These are phyloP conservation scores for Penicillium egyptiacum DNA, from an alignment of 495 filamentous ascomycete genomes.

Conservation along the genomic window DNA sequence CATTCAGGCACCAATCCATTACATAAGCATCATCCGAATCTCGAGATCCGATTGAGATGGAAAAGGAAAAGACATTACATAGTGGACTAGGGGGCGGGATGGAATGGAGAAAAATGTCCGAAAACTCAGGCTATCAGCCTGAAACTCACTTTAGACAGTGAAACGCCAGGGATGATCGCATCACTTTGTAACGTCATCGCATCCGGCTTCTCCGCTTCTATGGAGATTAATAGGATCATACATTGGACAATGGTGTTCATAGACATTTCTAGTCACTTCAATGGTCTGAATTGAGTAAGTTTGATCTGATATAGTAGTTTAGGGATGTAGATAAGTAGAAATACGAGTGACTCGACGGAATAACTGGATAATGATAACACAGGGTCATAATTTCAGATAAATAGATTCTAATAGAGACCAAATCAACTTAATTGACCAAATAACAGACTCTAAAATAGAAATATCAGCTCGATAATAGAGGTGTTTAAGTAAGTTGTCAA, in stretches of 20 bases:
- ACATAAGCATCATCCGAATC: neutral
- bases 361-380: neutral
- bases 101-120: constrained; percentile 6
- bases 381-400: neutral
- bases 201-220: constrained; percentile 10
- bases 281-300: too few species aligned
- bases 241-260: neutral
- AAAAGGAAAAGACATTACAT: neutral
- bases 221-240: neutral
- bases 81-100: neutral
- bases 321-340: neutral
- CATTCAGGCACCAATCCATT: neutral
- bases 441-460: neutral
- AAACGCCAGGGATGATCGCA: constrained; percentile 7
- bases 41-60: neutral
- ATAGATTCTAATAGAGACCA: neutral
- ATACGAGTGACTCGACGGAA: neutral
- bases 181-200: constrained; percentile 14
- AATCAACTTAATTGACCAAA: neutral
- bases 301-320: too few species aligned
- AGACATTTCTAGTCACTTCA: too few species aligned
- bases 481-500: neutral
- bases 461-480: neutral
- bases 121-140: neutral
- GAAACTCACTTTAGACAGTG: neutral